Percentiles rank a stretch among this genome's conserved stretches.
Conservation (phyloP, 2,329 filamentous ascomycete species). For the Clonostachys rosea region DNA sequence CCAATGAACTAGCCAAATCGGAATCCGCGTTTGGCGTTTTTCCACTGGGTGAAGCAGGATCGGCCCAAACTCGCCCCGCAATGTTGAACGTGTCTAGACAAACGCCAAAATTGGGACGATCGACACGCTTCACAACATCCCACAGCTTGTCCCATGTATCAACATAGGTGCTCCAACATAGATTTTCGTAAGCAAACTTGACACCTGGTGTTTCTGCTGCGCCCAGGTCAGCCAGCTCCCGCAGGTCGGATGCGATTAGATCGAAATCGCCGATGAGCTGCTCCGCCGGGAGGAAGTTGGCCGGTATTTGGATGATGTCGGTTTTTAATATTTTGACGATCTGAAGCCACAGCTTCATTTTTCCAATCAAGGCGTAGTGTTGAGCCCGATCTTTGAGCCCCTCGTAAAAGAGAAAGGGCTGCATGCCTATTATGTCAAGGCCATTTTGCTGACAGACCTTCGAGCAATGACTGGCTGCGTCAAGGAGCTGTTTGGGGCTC, state of each 20-base stretch:
- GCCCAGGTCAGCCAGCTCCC: conserved; percentile 63
- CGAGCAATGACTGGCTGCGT: conserved; percentile 34
- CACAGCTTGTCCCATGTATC: conserved; percentile 70
- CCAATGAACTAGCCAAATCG: conserved; percentile 48
- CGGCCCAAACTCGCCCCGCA: conserved; percentile 64
- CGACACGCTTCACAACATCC: conserved; percentile 60
- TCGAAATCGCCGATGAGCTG: conserved; percentile 39
- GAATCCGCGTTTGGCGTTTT: conserved; percentile 48
- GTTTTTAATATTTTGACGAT: conserved; percentile 61
- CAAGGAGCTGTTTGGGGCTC: conserved; percentile 18
- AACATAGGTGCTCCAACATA: conserved; percentile 67
- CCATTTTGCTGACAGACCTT: conserved; percentile 49
- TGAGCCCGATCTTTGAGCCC: conserved; percentile 60
- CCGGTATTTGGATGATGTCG: conserved; percentile 71
- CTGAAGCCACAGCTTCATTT: conserved; percentile 66
- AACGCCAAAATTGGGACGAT: conserved; percentile 68
- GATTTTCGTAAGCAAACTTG: conserved; percentile 68
- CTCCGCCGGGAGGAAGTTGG: conserved; percentile 49
- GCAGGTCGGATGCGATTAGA: conserved; percentile 58
- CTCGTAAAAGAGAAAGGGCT: conserved; percentile 77
- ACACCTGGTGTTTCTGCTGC: conserved; percentile 49
- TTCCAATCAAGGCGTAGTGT: conserved; percentile 51
- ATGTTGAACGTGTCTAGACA: conserved; percentile 80
- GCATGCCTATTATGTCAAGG: conserved; percentile 61
- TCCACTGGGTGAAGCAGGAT: conserved; percentile 52